Base-by-base conservation (phyloP, 345 rosid genomes). In the Eucalyptus regnans region DNA sequence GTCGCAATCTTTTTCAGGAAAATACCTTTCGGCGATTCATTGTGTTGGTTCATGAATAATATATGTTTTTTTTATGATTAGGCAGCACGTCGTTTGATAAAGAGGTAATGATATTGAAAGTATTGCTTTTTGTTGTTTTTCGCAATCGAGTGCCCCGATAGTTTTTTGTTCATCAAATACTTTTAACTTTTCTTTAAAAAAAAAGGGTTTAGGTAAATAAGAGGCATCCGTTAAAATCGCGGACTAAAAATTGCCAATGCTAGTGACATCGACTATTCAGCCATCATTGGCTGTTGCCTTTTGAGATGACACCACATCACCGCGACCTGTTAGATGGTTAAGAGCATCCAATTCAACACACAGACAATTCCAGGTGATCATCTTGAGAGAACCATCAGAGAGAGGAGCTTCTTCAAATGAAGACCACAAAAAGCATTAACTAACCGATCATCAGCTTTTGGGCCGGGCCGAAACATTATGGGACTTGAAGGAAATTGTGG, bases 41-140 rank as follows among this genome's bases (percentile, higher is more conserved):
- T 0, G 0, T 52, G 20, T 18, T 18, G 4, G 23, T 18, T 52
- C 56, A 52, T 0, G 0, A 52, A 52, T 52, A 52, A 4, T 52
- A 52, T 52, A 52, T 52, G 5, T 64, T 37, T 29, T 50, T 52
- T 7, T 37, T 37, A 52, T 52, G 58, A 7, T 52, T 52, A 18
- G 23, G 18, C 1, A 3, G 9, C 10, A 52, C 20, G 58, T 52
- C 25, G 10, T 13, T 62, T n/a, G 20, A 64, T n/a, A n/a, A n/a
- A 64, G 37, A n/a, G 20, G 2, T 64, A n/a, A 62, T 7, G 17
- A 62, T 7, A 6, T 29, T 29, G 17, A 7, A 15, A n/a, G 0
- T 64, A 8, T 14, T 2, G 4, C 37, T 14, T 64, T 14, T n/a
- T 64, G 10, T n/a, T 2, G 5, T 20, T 5, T 29, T 14, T 64